Evolutionary conservation across 768 basidiomycete species (phyloP).

Genomic region (Pleurotus ostreatus): DNA sequence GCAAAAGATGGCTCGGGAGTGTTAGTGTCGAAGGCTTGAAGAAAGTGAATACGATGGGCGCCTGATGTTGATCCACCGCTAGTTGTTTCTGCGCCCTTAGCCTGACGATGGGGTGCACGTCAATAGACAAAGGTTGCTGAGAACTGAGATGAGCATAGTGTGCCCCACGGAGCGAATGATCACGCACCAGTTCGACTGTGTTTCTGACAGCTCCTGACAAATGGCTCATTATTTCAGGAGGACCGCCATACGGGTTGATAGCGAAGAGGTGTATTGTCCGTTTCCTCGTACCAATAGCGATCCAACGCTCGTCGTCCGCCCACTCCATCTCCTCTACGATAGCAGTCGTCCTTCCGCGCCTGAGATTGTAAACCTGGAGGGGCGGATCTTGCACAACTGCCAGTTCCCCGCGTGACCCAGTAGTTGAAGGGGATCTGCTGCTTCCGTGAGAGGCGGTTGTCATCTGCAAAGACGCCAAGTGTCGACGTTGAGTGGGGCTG

Average conservation of each 20-base stretch:
- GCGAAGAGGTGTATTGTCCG: constrained; percentile 71
- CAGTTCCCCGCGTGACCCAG: not conserved
- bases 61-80: constrained; percentile 22
- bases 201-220: constrained; percentile 57
- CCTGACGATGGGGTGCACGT: constrained; percentile 54
- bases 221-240: constrained; percentile 59
- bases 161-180: not conserved
- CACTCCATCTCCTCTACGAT: constrained; percentile 53
- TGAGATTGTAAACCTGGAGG: constrained; percentile 64
- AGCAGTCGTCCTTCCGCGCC: constrained; percentile 68
- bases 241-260: constrained; percentile 73
- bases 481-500: not conserved
- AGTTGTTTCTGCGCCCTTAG: constrained; percentile 33
- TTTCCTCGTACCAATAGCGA: constrained; percentile 62
- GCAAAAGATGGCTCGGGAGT: constrained; percentile 37
- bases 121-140: constrained; percentile 49
- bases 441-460: not conserved
- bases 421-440: constrained; percentile 1
- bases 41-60: constrained; percentile 56
- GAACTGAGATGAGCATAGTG: not conserved
- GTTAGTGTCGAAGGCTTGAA: constrained; percentile 32
- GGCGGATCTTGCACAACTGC: constrained; percentile 21
- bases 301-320: constrained; percentile 60
- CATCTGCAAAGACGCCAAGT: not conserved
- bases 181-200: constrained; percentile 40